Conservation (phyloP, 495 filamentous ascomycete species). For the Chaetomidium leptoderma region DNA sequence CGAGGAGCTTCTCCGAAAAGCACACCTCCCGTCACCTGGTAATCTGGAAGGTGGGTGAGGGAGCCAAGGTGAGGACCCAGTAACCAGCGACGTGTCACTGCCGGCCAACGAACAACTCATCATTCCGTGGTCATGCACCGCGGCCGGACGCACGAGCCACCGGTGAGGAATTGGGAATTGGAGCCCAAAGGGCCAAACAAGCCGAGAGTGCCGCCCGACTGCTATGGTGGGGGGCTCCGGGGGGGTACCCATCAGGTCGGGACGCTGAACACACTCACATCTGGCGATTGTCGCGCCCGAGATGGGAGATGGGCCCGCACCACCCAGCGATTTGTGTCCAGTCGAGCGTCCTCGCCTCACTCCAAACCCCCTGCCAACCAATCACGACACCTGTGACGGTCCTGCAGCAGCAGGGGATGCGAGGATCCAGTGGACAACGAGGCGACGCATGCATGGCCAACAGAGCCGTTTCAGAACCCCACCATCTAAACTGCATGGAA, state of each 20-base stretch:
- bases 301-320: neutral
- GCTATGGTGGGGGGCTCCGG: neutral
- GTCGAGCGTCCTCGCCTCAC: conserved; percentile 18
- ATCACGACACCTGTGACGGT: conserved; percentile 5
- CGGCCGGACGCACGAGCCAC: conserved; percentile 7
- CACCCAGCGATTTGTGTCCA: conserved; percentile 17
- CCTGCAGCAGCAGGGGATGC: conserved; percentile 13
- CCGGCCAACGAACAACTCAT: conserved; percentile 16
- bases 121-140: conserved; percentile 12
- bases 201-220: conserved; percentile 17
- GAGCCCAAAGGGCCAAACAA: conserved; percentile 21
- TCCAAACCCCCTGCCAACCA: conserved; percentile 9
- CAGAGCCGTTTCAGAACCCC: neutral
- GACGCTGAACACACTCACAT: neutral
- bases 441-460: conserved; percentile 12
- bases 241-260: neutral
- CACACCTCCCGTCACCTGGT: too few relatives aligned
- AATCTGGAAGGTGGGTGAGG: neutral
- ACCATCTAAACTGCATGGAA: conserved; percentile 10
- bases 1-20: too few relatives aligned
- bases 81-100: conserved; percentile 16
- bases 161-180: neutral
- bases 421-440: conserved; percentile 9
- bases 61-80: conserved; percentile 11
- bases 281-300: conserved; percentile 3